Evolutionary conservation across 805 yeast species (phyloP).

Genomic region (Metschnikowia borealis): DNA sequence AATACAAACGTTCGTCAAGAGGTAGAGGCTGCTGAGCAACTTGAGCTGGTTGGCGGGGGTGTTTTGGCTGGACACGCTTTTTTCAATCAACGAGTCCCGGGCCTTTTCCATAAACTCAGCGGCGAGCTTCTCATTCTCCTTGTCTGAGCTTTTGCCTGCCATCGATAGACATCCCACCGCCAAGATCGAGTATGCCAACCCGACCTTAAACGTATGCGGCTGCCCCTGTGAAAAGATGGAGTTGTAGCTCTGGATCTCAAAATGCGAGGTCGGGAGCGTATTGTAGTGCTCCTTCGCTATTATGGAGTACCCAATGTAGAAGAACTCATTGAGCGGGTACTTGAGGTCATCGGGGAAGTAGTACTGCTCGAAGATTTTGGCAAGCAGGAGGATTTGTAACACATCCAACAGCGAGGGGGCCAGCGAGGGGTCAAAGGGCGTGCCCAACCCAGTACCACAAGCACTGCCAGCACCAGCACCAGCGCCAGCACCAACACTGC

Average conservation of each 20-base stretch:
- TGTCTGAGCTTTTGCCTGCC: constrained; percentile 20
- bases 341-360: constrained; percentile 7
- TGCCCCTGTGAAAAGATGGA: constrained; percentile 16
- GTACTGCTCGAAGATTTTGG: constrained; percentile 23
- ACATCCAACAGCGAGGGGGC: constrained; percentile 63
- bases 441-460: constrained; percentile 29
- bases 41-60: constrained; percentile 14
- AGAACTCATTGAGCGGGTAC: constrained; percentile 22
- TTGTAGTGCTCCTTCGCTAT: constrained; percentile 15
- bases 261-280: constrained; percentile 20
- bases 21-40: constrained; percentile 29
- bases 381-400: constrained; percentile 24
- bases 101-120: constrained; percentile 39
- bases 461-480: no score
- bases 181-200: constrained; percentile 41
- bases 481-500: neutral
- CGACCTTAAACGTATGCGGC: constrained; percentile 31
- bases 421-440: constrained; percentile 74
- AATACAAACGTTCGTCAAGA: constrained; percentile 42
- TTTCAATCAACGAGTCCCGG: constrained; percentile 41
- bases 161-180: constrained; percentile 39
- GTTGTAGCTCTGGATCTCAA: constrained; percentile 22
- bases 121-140: constrained; percentile 26
- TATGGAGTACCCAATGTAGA: constrained; percentile 31
- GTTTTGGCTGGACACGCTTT: constrained; percentile 32